phyloP scores from a whole-genome alignment of 805 yeast species.

The Lipomyces japonicus region DNA sequence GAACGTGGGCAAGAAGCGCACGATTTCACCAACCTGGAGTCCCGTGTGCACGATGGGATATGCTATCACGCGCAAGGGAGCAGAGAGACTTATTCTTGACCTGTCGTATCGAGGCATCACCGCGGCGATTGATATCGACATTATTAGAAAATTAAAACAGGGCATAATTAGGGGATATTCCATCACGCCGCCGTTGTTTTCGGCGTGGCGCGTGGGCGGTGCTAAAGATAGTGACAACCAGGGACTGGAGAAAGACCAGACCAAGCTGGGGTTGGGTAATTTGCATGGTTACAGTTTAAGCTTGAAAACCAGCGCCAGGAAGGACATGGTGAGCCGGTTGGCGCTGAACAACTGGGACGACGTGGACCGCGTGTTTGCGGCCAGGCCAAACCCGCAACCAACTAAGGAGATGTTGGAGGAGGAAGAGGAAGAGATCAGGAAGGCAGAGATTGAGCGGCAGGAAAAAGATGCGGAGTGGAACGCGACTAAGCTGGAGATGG shows the following conservation, averaged over 20 bases:
- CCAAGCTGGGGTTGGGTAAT: slow-evolving; percentile 5
- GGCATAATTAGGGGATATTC: slow-evolving; percentile 16
- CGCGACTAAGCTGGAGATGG: background rate
- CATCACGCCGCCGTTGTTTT: slow-evolving; percentile 14
- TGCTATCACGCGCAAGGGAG: slow-evolving; percentile 20
- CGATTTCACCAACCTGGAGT: slow-evolving; percentile 12
- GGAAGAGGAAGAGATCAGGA: background rate
- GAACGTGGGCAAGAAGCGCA: slow-evolving; percentile 12
- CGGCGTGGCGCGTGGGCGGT: slow-evolving; percentile 21
- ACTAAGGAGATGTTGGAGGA: slow-evolving; percentile 2
- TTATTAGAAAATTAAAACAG: slow-evolving; percentile 7
- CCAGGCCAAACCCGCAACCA: background rate
- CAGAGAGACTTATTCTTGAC: slow-evolving; percentile 17
- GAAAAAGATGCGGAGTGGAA: slow-evolving; percentile 1
- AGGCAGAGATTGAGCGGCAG: background rate
- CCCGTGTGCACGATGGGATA: slow-evolving; percentile 25
- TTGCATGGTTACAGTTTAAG: slow-evolving; percentile 1
- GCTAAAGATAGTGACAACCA: slow-evolving; percentile 15
- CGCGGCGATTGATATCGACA: slow-evolving; percentile 17
- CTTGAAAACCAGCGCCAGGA: slow-evolving; percentile 8
- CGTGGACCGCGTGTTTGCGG: background rate
- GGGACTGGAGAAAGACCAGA: slow-evolving; percentile 1
- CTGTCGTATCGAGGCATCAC: slow-evolving; percentile 15
- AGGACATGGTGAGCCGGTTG: slow-evolving; percentile 6
- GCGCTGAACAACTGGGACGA: slow-evolving; percentile 12